Conservation (phyloP, 495 filamentous ascomycete species). For the Neurospora sp. region DNA sequence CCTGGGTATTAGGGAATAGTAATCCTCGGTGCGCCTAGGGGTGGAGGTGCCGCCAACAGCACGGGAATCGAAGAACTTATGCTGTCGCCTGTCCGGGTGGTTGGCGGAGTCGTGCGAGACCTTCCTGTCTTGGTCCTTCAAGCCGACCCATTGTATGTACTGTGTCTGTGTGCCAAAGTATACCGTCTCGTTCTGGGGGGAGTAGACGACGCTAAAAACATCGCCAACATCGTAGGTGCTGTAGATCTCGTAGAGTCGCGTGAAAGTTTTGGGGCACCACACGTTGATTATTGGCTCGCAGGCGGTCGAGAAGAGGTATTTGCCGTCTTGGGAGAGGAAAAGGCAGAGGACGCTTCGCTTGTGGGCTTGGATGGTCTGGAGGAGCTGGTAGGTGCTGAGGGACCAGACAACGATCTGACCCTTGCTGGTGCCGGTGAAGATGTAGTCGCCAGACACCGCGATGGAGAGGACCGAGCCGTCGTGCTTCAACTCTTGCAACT, state of each 20-base stretch:
- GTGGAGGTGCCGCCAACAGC: slow-evolving; percentile 73
- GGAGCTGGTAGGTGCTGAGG: slow-evolving; percentile 71
- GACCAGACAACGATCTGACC: slow-evolving; percentile 91
- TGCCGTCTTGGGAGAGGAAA: slow-evolving; percentile 61
- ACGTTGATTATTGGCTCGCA: slow-evolving; percentile 91
- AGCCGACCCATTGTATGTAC: slow-evolving; percentile 61
- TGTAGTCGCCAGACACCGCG: slow-evolving; percentile 47
- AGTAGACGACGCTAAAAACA: slow-evolving; percentile 87
- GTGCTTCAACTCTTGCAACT: slow-evolving; percentile 61
- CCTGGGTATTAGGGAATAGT: slow-evolving; percentile 39
- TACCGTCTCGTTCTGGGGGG: slow-evolving; percentile 61
- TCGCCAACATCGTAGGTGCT: slow-evolving; percentile 92
- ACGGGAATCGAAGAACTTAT: slow-evolving; percentile 89
- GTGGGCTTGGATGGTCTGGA: slow-evolving; percentile 70
- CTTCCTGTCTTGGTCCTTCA: slow-evolving; percentile 37
- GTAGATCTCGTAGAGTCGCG: slow-evolving; percentile 74
- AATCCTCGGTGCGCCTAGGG: slow-evolving; percentile 48
- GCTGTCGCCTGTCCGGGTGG: slow-evolving; percentile 72
- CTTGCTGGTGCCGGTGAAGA: slow-evolving; percentile 86
- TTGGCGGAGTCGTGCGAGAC: slow-evolving; percentile 52
- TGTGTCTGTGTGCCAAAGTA: slow-evolving; percentile 95
- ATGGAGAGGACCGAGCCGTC: slow-evolving; percentile 64
- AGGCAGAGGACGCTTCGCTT: slow-evolving; percentile 82
- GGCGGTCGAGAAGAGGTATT: slow-evolving; percentile 81
- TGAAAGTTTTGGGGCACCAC: slow-evolving; percentile 37